Percentiles rank a stretch among this genome's conserved stretches.
Evolutionary conservation across 176 grass and related monocot genomes (phyloP).

Genomic region (Chloris gayana): DNA sequence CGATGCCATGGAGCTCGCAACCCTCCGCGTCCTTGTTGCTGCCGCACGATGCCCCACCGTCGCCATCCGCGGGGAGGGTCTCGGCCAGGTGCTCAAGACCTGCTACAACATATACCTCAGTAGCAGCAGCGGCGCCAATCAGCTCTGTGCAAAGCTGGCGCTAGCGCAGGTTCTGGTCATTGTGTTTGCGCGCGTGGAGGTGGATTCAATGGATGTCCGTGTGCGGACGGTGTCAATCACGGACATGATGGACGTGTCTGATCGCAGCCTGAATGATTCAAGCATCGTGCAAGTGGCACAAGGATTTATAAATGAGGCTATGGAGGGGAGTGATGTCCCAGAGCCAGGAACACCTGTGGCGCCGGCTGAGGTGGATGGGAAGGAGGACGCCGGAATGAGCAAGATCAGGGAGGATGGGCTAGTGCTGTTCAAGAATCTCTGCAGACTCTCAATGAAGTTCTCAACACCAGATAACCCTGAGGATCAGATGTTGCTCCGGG

Average conservation of each 20-base stretch:
- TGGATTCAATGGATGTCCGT: slow-evolving; percentile 53
- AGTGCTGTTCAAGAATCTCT: slow-evolving; percentile 82
- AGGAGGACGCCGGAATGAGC: slow-evolving; percentile 45
- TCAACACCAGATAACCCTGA: slow-evolving; percentile 69
- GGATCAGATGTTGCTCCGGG: slow-evolving; percentile 80
- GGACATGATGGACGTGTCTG: slow-evolving; percentile 92
- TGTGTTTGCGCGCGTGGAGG: slow-evolving; percentile 74
- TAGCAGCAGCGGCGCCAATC: slow-evolving; percentile 75
- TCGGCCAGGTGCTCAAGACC: slow-evolving; percentile 74
- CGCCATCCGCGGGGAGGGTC: slow-evolving; percentile 71
- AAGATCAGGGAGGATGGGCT: slow-evolving; percentile 67
- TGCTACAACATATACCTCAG: slow-evolving; percentile 95
- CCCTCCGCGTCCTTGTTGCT: slow-evolving; percentile 72
- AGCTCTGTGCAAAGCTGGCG: slow-evolving; percentile 86
- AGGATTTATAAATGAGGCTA: slow-evolving; percentile 87
- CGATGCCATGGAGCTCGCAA: slow-evolving; percentile 71
- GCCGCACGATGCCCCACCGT: slow-evolving; percentile 66
- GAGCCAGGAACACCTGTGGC: slow-evolving; percentile 36
- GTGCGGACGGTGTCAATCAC: slow-evolving; percentile 66
- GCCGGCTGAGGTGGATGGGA: slow-evolving; percentile 40
- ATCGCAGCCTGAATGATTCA: slow-evolving; percentile 86
- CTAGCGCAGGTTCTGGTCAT: slow-evolving; percentile 85
- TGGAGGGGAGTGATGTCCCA: slow-evolving; percentile 57
- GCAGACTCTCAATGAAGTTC: slow-evolving; percentile 96
- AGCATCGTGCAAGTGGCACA: slow-evolving; percentile 78